Base-by-base conservation (phyloP, 306 rosid species). In the Urtica urens region DNA sequence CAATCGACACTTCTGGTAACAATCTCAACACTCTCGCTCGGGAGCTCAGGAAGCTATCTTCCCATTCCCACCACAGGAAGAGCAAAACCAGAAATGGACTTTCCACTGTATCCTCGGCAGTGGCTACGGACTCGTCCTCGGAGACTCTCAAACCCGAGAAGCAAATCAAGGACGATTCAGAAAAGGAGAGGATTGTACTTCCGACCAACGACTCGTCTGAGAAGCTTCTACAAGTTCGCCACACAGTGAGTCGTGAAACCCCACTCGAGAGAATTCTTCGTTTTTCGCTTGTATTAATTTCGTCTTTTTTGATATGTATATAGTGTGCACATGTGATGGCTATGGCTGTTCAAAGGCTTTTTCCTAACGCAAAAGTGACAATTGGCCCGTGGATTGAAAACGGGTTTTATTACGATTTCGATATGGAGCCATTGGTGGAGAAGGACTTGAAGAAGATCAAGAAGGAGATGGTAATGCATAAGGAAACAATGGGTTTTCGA, bases 241-340 rank as follows among this genome's bases (percentile, higher is more conserved):
- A 90, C 67, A 70, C 99, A 85, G 99, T 90, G 69, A 52, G 21
- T n/a, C 27, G 6, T 23, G 10, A 3, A 23, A 4, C 23, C 34
- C 35, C 46, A 53, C 31, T n/a, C 24, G 46, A 35, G 25, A n/a
- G n/a, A n/a, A n/a, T 35, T 37, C 23, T 38, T 14, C 37, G 14
- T 5, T n/a, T 7, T 33, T 6, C 7, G 11, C 1, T 6, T 51
- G 16, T 7, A 17, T 39, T n/a, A 1, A 1, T 1, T 38, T 57
- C 19, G 44, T 18, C 39, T 28, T 49, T 44, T 17, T 41, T 47
- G 38, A 44, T 51, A 51, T 55, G 53, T 41, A 49, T 67, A 49
- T 60, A 85, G 99, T 85, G 95, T 69, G 99, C 95, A 2, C 99
- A 90, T 73, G 99, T 90, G 59, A 90, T 90, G 99, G 99, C 99